Evolutionary conservation across 2,329 filamentous ascomycete species (phyloP).

Genomic region (Blastomyces gilchristii): DNA sequence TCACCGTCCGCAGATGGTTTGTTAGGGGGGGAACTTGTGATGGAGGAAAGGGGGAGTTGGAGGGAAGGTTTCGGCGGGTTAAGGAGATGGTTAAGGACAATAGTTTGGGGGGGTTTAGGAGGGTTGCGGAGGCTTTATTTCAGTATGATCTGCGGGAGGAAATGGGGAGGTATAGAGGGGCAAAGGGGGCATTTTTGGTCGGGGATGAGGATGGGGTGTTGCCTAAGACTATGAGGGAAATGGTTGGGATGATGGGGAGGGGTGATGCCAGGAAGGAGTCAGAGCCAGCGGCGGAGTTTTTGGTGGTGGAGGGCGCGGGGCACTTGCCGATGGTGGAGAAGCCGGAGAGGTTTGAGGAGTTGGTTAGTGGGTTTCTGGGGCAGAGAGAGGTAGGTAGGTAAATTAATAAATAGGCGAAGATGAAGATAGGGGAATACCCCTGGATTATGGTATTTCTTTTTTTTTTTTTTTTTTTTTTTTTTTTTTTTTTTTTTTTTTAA

Average conservation of each 20-base stretch:
- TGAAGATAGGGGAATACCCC: background rate
- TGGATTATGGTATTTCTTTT: too few relatives aligned
- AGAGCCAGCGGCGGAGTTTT: conserved; percentile 11
- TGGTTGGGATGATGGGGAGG: conserved; percentile 48
- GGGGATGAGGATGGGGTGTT: conserved; percentile 65
- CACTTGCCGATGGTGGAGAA: conserved; percentile 18
- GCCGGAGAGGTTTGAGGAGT: conserved; percentile 5
- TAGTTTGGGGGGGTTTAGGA: conserved; percentile 63
- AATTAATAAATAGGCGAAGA: background rate
- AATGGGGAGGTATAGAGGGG: conserved; percentile 24
- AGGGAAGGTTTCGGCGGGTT: conserved; percentile 49
- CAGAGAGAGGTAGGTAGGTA: background rate
- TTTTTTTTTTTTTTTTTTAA: too few relatives aligned
- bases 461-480: too few relatives aligned
- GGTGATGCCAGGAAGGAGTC: conserved; percentile 11
- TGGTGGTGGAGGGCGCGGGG: conserved; percentile 18
- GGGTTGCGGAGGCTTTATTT: conserved; percentile 57
- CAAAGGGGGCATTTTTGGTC: conserved; percentile 54
- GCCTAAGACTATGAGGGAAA: conserved; percentile 69
- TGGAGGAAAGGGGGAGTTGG: conserved; percentile 33
- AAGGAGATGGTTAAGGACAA: conserved; percentile 60
- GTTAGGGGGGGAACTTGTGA: conserved; percentile 44
- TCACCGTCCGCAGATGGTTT: conserved; percentile 71
- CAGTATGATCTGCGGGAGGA: conserved; percentile 43
- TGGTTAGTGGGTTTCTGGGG: conserved; percentile 3